Evolutionary conservation across 148 eudicot species (phyloP), one percentile per base, ranked within the genome.

Genomic region (Fallopia convolvulus): DNA sequence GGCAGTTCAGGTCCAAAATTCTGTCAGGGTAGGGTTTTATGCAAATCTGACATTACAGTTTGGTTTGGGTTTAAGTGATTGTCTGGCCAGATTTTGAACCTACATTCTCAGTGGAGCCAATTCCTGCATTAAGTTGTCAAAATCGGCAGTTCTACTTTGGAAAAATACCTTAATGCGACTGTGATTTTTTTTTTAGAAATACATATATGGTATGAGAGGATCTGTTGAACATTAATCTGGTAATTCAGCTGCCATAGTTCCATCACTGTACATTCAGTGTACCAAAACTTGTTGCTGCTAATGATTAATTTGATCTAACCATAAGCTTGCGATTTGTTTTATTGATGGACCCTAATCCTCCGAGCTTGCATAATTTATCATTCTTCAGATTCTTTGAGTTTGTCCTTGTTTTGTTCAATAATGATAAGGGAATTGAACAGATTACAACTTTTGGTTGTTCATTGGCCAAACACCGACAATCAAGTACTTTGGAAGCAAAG

Each of bases 401-500:
- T 80, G 36, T 68, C 26, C 40, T 36, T 63, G 36, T 63, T 63
- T 63, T 10, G 3, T 17, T 21, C 12, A 60, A 21, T 60, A 60
- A 23, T 60, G 66, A 21, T 60, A 17, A 15, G 10, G 66, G 32
- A 60, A 55, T 53, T 50, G 86, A 74, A 83, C 89, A 95, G 99
- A 89, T 95, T 23, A 92, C 94, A 44, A 84, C 92, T 72, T 92
- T 87, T 83, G 97, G 94, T 49, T 95, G 99, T 83, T 92, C 92
- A 55, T 83, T 95, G 84, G 99, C 99, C 79, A 95, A 95, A 84
- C 99, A 95, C 83, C 88, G 99, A 65, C 93, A 91, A 80, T 95
- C 99, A 53, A 83, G 78, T 82, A 91, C 92, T 21, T 84, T 95
- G 82, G 99, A 95, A 84, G 91, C 97, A 20, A 95, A 91, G 85